These are phyloP conservation scores for Chenopodium berlandieri DNA, from an alignment of 148 eudicot species.

Conservation along the genomic window DNA sequence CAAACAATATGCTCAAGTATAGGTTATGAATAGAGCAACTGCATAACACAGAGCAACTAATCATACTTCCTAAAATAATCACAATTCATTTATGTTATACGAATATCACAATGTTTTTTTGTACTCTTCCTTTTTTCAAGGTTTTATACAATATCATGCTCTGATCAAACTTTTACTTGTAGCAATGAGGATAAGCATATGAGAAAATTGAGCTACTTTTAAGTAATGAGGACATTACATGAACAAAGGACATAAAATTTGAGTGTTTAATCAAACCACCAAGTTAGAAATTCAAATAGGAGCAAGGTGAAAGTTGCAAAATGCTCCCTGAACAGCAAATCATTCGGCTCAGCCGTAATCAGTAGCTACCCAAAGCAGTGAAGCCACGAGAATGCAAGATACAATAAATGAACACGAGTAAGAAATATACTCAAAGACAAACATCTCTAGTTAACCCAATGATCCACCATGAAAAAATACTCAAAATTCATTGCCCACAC, in stretches of 20 bases:
- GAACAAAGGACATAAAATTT: not conserved
- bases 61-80: too few species aligned
- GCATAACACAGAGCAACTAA: not conserved
- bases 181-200: not conserved
- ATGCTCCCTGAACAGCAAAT: not conserved
- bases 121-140: too few species aligned
- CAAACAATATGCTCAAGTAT: not conserved
- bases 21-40: not conserved
- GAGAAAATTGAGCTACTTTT: not conserved
- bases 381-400: not conserved
- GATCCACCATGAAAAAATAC: not conserved
- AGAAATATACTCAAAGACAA: not conserved
- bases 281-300: not conserved
- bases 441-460: not conserved
- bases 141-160: too few species aligned
- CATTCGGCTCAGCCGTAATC: not conserved
- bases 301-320: not conserved
- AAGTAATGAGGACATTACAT: not conserved
- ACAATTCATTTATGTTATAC: too few species aligned
- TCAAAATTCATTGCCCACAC: not conserved
- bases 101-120: too few species aligned
- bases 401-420: not conserved
- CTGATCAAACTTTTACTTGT: not conserved
- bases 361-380: not conserved
- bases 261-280: not conserved